Conservation (phyloP, 2,329 filamentous ascomycete species). For the Neofusicoccum cordaticola region DNA sequence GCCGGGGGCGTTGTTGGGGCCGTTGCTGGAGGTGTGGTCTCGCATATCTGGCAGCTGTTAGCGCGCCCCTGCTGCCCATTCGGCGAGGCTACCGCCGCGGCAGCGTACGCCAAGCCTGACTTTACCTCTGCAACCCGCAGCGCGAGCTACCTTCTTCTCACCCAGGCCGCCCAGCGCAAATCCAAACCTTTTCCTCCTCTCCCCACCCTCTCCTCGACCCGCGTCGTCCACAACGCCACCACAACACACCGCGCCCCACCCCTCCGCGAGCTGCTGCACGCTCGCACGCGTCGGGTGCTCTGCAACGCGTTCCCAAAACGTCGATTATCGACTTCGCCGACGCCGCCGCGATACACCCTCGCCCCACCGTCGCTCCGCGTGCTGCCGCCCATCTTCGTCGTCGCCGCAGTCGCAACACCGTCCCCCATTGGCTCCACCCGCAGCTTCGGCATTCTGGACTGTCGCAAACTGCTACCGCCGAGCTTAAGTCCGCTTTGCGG, state of each 20-base stretch:
- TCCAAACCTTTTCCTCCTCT: constrained; percentile 24
- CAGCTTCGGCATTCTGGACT: neutral
- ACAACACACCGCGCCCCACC: constrained; percentile 21
- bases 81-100: neutral
- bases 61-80: constrained; percentile 7
- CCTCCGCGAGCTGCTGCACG: neutral
- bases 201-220: constrained; percentile 29
- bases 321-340: constrained; percentile 14
- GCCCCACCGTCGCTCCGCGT: constrained; percentile 17
- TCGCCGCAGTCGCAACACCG: constrained; percentile 4
- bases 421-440: neutral
- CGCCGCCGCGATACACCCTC: constrained; percentile 9
- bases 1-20: neutral
- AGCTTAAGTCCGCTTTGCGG: constrained; percentile 17
- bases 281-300: constrained; percentile 7
- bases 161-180: constrained; percentile 11
- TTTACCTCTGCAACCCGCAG: constrained; percentile 11
- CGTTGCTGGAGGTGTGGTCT: constrained; percentile 8
- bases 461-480: neutral
- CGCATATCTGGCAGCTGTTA: constrained; percentile 11
- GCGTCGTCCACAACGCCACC: constrained; percentile 27
- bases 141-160: constrained; percentile 10
- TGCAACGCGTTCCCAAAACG: constrained; percentile 15
- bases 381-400: constrained; percentile 11
- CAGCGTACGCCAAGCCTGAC: constrained; percentile 14